Conservation (phyloP, 805 yeast genomes). For the Kodamaea kakaduensis region DNA sequence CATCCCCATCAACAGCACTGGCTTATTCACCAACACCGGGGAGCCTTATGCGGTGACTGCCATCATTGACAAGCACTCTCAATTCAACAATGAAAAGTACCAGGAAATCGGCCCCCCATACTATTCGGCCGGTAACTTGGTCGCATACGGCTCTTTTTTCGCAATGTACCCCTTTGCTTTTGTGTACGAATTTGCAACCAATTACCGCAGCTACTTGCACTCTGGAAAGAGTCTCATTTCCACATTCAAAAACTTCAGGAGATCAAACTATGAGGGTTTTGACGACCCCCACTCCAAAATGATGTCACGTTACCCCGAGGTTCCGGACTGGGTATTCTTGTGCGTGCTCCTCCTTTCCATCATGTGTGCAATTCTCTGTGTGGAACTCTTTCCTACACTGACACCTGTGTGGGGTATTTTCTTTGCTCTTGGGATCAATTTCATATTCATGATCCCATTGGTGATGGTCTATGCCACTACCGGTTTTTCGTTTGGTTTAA, state of each 20-base stretch:
- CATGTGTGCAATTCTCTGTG: slow-evolving; percentile 29
- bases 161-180: slow-evolving; percentile 23
- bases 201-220: slow-evolving; percentile 14
- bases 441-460: slow-evolving; percentile 30
- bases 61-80: slow-evolving; percentile 5
- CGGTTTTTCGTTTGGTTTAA: slow-evolving; percentile 31
- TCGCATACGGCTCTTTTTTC: slow-evolving; percentile 19
- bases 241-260: slow-evolving; percentile 16
- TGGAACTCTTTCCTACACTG: slow-evolving; percentile 26
- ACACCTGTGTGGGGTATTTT: slow-evolving; percentile 37
- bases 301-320: slow-evolving; percentile 32
- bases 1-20: slow-evolving; percentile 21
- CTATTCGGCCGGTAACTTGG: slow-evolving; percentile 21
- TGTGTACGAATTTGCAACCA: slow-evolving; percentile 16
- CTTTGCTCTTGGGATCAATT: slow-evolving; percentile 29
- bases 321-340: slow-evolving; percentile 30
- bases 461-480: slow-evolving; percentile 26
- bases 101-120: slow-evolving; percentile 18
- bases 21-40: slow-evolving; percentile 25
- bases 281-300: slow-evolving; percentile 29
- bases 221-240: slow-evolving; percentile 12
- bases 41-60: slow-evolving; percentile 15
- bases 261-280: slow-evolving; percentile 30
- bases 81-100: slow-evolving; percentile 16
- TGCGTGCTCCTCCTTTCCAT: slow-evolving; percentile 23